Conservation (phyloP, 495 filamentous ascomycete genomes). For the Xylaria telfairii region DNA sequence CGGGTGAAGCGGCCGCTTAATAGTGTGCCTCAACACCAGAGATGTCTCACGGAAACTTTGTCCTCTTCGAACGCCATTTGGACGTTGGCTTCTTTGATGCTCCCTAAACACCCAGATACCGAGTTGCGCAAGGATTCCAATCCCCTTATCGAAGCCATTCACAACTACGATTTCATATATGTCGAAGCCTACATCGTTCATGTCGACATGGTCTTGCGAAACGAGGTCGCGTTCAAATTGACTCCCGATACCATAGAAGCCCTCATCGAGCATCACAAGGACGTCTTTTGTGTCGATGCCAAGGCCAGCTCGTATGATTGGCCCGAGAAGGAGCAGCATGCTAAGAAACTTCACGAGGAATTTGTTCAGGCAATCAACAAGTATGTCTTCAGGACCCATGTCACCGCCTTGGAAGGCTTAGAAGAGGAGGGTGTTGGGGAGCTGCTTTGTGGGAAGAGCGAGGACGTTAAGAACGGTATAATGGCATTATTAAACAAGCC, state of each 20-base stretch:
- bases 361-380: constrained; percentile 97
- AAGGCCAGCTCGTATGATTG: constrained; percentile 91
- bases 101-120: constrained; percentile 87
- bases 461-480: constrained; percentile 90
- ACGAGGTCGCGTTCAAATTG: constrained; percentile 98
- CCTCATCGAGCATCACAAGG: constrained; percentile 96
- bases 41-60: constrained; percentile 95
- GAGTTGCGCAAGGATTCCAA: constrained; percentile 86
- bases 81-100: constrained; percentile 92
- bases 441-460: constrained; percentile 86
- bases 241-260: constrained; percentile 96
- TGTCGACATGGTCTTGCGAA: constrained; percentile 97
- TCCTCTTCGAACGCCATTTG: constrained; percentile 93
- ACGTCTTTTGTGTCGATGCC: constrained; percentile 90
- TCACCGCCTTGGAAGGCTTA: constrained; percentile 88
- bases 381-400: constrained; percentile 92
- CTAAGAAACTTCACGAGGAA: constrained; percentile 97
- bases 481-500: constrained; percentile 86
- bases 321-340: constrained; percentile 93
- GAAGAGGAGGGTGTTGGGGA: constrained; percentile 98
- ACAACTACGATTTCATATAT: constrained; percentile 94
- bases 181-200: constrained; percentile 98
- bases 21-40: constrained; percentile 93
- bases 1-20: constrained; percentile 97
- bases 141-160: constrained; percentile 86